These are phyloP conservation scores for Corylus heterophylla DNA, from an alignment of 306 rosid species.

Conservation along the genomic window DNA sequence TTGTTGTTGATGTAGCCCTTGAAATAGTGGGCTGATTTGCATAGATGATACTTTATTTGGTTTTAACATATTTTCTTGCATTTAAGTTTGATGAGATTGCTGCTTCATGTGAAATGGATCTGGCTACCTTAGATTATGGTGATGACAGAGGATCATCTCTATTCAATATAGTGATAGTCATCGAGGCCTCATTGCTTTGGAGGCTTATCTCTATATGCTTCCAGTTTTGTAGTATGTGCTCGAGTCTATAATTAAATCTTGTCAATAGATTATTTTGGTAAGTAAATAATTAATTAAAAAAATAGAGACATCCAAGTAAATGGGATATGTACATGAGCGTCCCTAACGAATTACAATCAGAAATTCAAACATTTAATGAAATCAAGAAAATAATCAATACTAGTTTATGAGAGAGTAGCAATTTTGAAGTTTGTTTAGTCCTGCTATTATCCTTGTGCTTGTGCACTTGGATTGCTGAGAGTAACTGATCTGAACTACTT, in stretches of 20 bases:
- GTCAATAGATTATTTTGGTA: not conserved
- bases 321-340: not conserved
- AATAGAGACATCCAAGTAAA: not conserved
- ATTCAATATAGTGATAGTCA: not conserved
- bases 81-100: conserved; percentile 1
- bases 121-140: conserved; percentile 14
- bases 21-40: not conserved
- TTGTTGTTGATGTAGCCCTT: conserved; percentile 5
- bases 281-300: not conserved
- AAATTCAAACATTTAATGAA: not conserved
- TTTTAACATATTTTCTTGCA: conserved; percentile 13
- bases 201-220: not conserved
- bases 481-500: conserved; percentile 15
- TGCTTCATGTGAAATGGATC: conserved; percentile 15
- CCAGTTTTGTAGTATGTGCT: not conserved
- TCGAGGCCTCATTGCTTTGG: not conserved
- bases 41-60: conserved; percentile 7
- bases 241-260: not conserved
- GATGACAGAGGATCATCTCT: not conserved
- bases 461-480: not conserved
- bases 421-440: not conserved
- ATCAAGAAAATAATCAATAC: not conserved
- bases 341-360: not conserved
- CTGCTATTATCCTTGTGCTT: not conserved
- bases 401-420: not conserved